These are phyloP conservation scores for Thalia dealbata DNA, from an alignment of 176 grass and related monocot species.

Conservation along the genomic window DNA sequence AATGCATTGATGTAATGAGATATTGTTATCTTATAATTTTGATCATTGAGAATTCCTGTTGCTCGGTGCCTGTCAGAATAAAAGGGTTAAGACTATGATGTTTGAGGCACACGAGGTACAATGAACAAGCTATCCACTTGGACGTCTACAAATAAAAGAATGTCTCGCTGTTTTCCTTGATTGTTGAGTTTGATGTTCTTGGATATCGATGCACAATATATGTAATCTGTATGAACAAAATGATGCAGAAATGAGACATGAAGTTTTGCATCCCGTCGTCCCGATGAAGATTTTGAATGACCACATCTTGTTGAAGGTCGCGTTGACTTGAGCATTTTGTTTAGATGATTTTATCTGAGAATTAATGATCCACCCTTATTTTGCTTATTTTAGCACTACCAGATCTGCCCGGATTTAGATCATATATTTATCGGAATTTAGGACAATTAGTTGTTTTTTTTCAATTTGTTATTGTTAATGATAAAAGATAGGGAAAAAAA, in stretches of 20 bases:
- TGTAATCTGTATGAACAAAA: neutral
- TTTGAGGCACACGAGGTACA: neutral
- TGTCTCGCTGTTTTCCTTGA: neutral
- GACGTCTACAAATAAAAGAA: too few relatives aligned
- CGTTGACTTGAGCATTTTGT: too few relatives aligned
- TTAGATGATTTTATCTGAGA: too few relatives aligned
- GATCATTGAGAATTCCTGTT: neutral
- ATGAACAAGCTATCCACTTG: too few relatives aligned
- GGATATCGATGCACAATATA: neutral
- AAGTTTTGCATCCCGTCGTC: neutral
- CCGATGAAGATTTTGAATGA: neutral
- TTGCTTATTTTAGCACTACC: too few relatives aligned
- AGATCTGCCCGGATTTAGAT: too few relatives aligned
- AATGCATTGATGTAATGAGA: neutral
- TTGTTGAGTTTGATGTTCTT: neutral
- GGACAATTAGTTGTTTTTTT: too few relatives aligned
- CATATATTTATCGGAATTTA: too few relatives aligned
- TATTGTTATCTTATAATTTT: neutral
- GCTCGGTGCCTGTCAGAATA: neutral
- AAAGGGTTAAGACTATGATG: neutral
- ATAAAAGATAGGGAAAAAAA: too few relatives aligned
- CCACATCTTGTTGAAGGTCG: too few relatives aligned
- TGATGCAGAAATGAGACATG: neutral
- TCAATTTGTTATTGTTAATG: too few relatives aligned
- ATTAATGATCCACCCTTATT: too few relatives aligned